Conservation (phyloP, 108 stramenopile species). For the Seminavis robusta region DNA sequence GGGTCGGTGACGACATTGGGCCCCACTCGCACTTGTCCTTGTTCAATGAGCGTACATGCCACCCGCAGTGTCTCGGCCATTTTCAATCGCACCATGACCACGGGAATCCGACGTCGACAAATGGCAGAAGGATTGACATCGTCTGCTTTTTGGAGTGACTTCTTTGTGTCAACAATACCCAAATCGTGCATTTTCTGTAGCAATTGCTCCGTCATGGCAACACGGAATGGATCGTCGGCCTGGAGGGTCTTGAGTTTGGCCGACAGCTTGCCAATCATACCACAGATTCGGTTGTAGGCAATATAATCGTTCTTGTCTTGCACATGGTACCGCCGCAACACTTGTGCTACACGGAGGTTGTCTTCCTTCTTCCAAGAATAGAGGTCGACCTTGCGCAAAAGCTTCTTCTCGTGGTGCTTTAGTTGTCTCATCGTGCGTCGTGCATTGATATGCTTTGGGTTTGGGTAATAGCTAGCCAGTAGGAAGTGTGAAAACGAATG, state of each 20-base stretch:
- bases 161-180: slow-evolving; percentile 86
- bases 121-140: slow-evolving; percentile 91
- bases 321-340: slow-evolving; percentile 92
- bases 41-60: slow-evolving; percentile 93
- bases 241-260: slow-evolving; percentile 88
- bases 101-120: slow-evolving; percentile 94
- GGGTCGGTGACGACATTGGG: slow-evolving; percentile 97
- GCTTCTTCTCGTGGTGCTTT: slow-evolving; percentile 98
- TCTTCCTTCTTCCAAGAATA: slow-evolving; percentile 96
- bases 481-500: too few relatives aligned
- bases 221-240: slow-evolving; percentile 89
- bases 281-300: slow-evolving; percentile 87
- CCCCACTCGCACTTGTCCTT: slow-evolving; percentile 98
- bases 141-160: slow-evolving; percentile 89
- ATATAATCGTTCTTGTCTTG: slow-evolving; percentile 97
- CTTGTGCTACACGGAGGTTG: slow-evolving; percentile 92
- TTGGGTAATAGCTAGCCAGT: too few relatives aligned
- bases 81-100: slow-evolving; percentile 98
- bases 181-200: slow-evolving; percentile 89
- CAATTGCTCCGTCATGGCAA: slow-evolving; percentile 96
- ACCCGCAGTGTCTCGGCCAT: slow-evolving; percentile 95
- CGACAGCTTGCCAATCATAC: slow-evolving; percentile 86
- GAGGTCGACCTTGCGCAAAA: slow-evolving; percentile 96
- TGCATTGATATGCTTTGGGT: too few relatives aligned
- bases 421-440: slow-evolving; percentile 93